Percentiles rank a stretch among this genome's conserved stretches.
These are phyloP conservation scores for Bimuria novae-zelandiae DNA, from an alignment of 2,329 filamentous ascomycete genomes.

Conservation along the genomic window DNA sequence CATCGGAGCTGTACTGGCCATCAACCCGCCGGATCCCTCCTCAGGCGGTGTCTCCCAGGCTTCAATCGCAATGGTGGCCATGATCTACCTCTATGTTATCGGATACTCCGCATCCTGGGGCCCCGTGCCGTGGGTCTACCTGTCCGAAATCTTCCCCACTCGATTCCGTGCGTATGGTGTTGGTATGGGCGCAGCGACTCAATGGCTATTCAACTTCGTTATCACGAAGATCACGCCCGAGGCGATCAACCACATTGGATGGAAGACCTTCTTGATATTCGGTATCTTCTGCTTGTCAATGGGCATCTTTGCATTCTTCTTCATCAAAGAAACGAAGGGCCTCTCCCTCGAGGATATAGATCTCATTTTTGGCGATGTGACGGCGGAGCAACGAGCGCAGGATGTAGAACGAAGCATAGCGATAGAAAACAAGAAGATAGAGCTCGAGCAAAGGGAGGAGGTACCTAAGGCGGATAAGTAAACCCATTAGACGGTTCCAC, in stretches of 20 bases:
- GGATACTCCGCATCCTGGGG: conserved; percentile 77
- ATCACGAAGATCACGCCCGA: conserved; percentile 49
- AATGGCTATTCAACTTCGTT: conserved; percentile 46
- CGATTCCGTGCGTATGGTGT: conserved; percentile 46
- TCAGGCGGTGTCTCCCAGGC: conserved; percentile 48
- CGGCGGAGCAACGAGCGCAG: conserved; percentile 19
- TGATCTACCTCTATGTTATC: conserved; percentile 74
- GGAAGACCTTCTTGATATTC: conserved; percentile 28
- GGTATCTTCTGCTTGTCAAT: conserved; percentile 54
- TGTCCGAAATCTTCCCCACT: conserved; percentile 61
- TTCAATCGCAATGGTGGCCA: conserved; percentile 68
- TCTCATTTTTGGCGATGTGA: conserved; percentile 60
- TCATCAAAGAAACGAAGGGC: conserved; percentile 58
- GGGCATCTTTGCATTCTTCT: conserved; percentile 33
- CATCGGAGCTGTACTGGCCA: conserved; percentile 51
- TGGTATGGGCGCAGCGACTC: conserved; percentile 36
- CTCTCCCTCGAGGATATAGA: conserved; percentile 62
- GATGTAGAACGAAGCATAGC: conserved; percentile 23
- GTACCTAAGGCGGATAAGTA: not conserved
- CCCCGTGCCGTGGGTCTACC: conserved; percentile 71
- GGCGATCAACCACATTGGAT: conserved; percentile 43
- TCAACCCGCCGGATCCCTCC: conserved; percentile 37
- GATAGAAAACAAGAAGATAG: conserved; percentile 18
- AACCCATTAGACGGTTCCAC: no score
- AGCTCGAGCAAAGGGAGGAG: conserved; percentile 12